Base-by-base conservation (phyloP, 2,329 filamentous ascomycete species). In the Botryotinia convoluta region DNA sequence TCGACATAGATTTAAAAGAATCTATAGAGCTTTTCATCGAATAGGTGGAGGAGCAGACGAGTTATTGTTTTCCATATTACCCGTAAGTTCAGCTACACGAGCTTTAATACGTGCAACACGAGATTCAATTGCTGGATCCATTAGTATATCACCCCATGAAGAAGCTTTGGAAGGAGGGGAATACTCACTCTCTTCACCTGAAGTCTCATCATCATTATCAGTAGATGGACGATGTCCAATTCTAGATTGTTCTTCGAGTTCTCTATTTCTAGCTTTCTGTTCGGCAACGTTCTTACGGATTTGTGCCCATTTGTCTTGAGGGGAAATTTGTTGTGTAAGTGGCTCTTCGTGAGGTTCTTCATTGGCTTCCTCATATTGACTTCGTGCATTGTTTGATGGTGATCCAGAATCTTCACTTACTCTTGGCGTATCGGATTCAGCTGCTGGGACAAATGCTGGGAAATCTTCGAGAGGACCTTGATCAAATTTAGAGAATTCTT, bases 101-200 rank as follows among this genome's bases (percentile, higher is more conserved):
- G 96, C 96, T 85, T 98, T 98, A 87, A 99, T 99, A 76, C 96
- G 93, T 67, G 96, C 96, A 74, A 98, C 96, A 77, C 96, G 93
- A 67, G 94, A 95, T 83, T 99, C 96, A 79, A 98, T 98, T 51
- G 95, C 94, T 97, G 77, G 39, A 72, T 70, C 42, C 75, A 83
- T 77, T 83, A 81, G 44, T 63, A 68, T 6, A 29, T 68, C 48
- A 61, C 48, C 5, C 29, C n/a, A 64, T 22, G 62, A 64, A 14
- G 18, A 61, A 70, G n/a, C 18, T 45, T n/a, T 70, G 16, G 42
- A 44, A 44, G 54, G 54, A 42, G 45, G 39, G 29, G 44, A 76
- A 79, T 51, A 91, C 93, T 88, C 86, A 94, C 92, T 96, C 86
- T 97, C 95, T 87, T 98, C 95, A 72, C 93, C 94, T 80, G 93